Percentiles rank a stretch among this genome's conserved stretches.
Conservation (phyloP, 495 filamentous ascomycete genomes). For the Aspergillus homomorphus region DNA sequence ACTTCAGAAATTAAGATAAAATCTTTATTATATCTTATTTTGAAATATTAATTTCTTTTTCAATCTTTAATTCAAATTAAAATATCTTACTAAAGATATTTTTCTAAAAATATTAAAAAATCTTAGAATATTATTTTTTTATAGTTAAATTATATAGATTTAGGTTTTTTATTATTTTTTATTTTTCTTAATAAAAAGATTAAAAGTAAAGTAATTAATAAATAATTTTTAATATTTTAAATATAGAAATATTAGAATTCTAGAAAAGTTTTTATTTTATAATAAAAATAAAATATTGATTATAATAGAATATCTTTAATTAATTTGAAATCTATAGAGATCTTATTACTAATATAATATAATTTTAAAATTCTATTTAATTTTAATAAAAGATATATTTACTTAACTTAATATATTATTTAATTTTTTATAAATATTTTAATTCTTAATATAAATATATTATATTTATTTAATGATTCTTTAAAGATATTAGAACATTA, state of each 20-base stretch:
- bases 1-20: not conserved
- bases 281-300: conserved; percentile 4
- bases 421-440: conserved; percentile 1
- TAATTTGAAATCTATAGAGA: not conserved
- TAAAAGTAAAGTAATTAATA: not conserved
- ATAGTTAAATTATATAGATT: not conserved
- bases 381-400: not conserved
- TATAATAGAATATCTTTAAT: not conserved
- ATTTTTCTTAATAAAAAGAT: not conserved
- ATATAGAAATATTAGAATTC: not conserved
- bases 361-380: not conserved
- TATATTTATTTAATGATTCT: not conserved
- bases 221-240: not conserved
- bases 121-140: not conserved
- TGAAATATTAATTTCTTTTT: not conserved
- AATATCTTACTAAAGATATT: not conserved
- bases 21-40: conserved; percentile 1
- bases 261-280: not conserved
- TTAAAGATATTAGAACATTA: conserved; percentile 1
- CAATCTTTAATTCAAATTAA: not conserved
- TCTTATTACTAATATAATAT: not conserved
- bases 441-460: not conserved
- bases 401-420: not conserved
- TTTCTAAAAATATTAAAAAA: not conserved
- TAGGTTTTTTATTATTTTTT: not conserved